A percentile compares a stretch with the other conserved stretches of the same genome.
Evolutionary conservation across 148 eudicot genomes (phyloP).

Genomic region (Chenopodium formosanum): DNA sequence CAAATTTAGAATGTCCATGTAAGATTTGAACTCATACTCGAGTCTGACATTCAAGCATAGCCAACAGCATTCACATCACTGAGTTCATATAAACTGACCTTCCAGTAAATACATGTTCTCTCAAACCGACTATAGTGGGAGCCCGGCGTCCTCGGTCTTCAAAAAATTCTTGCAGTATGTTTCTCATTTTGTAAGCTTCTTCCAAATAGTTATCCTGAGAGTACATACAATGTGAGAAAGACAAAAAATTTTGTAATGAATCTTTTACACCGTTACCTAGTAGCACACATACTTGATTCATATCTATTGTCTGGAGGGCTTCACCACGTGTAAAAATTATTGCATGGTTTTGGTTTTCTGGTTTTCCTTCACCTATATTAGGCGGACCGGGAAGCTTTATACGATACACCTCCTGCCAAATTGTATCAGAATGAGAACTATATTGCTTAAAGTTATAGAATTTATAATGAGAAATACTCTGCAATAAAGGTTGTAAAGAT

Average conservation of each 20-base stretch:
- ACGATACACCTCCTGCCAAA: conserved; percentile 75
- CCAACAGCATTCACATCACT: neutral
- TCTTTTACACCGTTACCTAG: neutral
- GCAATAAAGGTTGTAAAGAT: too few species aligned
- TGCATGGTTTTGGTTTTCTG: conserved; percentile 96
- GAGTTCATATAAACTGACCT: conserved; percentile 51
- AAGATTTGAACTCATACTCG: neutral
- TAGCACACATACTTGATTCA: conserved; percentile 76
- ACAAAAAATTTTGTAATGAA: neutral
- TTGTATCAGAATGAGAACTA: too few species aligned
- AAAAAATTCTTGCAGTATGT: conserved; percentile 82
- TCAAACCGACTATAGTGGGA: conserved; percentile 88
- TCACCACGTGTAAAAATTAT: conserved; percentile 98
- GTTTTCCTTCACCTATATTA: conserved; percentile 97
- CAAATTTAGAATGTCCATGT: neutral
- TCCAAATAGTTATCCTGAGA: conserved; percentile 90
- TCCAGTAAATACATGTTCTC: conserved; percentile 98
- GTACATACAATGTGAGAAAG: conserved; percentile 13
- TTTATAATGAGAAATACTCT: too few species aligned
- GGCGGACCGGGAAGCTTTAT: conserved; percentile 95
- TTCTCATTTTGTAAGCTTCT: conserved; percentile 95
- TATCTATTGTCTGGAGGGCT: conserved; percentile 98
- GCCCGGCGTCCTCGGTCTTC: conserved; percentile 41
- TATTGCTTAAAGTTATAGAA: too few species aligned
- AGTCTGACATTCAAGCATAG: neutral